phyloP scores from a whole-genome alignment of 2,329 filamentous ascomycete genomes.

The Penicillium rolfsii region DNA sequence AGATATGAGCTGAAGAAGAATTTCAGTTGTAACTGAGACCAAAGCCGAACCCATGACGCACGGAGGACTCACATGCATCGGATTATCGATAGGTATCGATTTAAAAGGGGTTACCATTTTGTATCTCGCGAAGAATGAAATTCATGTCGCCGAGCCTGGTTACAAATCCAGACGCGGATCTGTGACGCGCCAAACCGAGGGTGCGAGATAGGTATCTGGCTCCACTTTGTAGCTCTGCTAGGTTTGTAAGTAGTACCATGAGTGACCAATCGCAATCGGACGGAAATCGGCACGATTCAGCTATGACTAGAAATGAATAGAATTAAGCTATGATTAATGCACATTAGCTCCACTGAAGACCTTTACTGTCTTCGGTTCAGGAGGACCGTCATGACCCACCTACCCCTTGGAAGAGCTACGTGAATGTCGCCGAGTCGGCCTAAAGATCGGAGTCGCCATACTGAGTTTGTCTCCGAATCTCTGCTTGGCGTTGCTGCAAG shows the following conservation, averaged over 20 bases:
- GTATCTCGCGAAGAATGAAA: neutral
- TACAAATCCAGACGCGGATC: neutral
- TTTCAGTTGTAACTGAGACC: too few relatives aligned
- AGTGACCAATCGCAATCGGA: neutral
- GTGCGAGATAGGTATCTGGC: neutral
- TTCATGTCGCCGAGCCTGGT: neutral
- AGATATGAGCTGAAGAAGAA: too few relatives aligned
- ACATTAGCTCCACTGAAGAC: neutral
- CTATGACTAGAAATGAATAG: neutral
- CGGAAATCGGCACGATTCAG: neutral
- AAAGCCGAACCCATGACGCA: too few relatives aligned
- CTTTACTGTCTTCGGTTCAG: neutral
- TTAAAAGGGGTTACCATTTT: too few relatives aligned
- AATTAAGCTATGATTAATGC: neutral
- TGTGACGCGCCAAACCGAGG: neutral
- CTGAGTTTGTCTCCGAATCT: neutral
- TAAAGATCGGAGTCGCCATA: neutral
- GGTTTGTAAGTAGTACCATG: neutral
- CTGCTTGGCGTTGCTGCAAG: too few relatives aligned
- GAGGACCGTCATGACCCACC: too few relatives aligned
- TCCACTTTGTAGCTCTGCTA: neutral
- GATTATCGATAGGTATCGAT: too few relatives aligned
- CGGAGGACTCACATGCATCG: too few relatives aligned
- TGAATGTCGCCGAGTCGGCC: conserved; percentile 3
- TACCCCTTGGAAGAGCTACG: neutral